Percentiles rank a stretch among this genome's conserved stretches.
Evolutionary conservation across 805 yeast species (phyloP).

Genomic region (Cyberlindnera amylophila): DNA sequence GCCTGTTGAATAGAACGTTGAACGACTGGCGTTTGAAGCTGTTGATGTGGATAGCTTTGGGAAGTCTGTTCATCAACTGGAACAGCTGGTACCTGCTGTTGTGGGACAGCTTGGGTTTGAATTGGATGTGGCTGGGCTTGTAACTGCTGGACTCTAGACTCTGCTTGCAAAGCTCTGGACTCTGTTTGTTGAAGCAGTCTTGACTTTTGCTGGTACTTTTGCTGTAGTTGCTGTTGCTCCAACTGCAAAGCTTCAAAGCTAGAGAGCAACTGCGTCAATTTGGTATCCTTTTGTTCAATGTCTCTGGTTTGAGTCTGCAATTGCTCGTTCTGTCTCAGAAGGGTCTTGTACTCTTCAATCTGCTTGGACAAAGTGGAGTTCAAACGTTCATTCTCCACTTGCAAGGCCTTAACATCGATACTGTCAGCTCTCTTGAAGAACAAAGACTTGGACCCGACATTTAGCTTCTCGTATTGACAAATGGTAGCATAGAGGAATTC

Average conservation of each 20-base stretch:
- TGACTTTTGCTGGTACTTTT: conserved; percentile 9
- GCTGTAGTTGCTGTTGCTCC: conserved; percentile 13
- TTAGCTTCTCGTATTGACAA: conserved; percentile 50
- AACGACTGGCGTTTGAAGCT: conserved; percentile 2
- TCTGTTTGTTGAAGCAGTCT: conserved; percentile 10
- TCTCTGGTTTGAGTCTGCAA: conserved; percentile 7
- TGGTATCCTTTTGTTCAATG: conserved; percentile 4
- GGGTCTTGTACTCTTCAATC: conserved; percentile 9
- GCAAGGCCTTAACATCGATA: conserved; percentile 6
- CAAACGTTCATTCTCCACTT: conserved; percentile 9
- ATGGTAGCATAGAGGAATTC: conserved; percentile 80
- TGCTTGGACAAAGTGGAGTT: conserved; percentile 6
- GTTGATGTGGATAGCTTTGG: conserved; percentile 7
- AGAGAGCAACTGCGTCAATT: conserved; percentile 3
- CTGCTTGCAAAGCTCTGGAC: conserved; percentile 1
- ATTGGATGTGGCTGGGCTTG: conserved; percentile 12
- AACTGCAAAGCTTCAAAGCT: conserved; percentile 8
- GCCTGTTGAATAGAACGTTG: conserved; percentile 1
- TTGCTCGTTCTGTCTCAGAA: conserved; percentile 11
- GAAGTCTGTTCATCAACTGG: neutral
- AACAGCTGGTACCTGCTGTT: neutral
- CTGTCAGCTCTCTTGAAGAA: conserved; percentile 25
- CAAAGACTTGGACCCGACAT: conserved; percentile 19
- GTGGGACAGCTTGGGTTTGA: neutral
- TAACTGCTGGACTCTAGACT: conserved; percentile 5